These are phyloP conservation scores for Sporisorium iseilematis-ciliati DNA, from an alignment of 1,284 basidiomycete genomes.

Conservation along the genomic window DNA sequence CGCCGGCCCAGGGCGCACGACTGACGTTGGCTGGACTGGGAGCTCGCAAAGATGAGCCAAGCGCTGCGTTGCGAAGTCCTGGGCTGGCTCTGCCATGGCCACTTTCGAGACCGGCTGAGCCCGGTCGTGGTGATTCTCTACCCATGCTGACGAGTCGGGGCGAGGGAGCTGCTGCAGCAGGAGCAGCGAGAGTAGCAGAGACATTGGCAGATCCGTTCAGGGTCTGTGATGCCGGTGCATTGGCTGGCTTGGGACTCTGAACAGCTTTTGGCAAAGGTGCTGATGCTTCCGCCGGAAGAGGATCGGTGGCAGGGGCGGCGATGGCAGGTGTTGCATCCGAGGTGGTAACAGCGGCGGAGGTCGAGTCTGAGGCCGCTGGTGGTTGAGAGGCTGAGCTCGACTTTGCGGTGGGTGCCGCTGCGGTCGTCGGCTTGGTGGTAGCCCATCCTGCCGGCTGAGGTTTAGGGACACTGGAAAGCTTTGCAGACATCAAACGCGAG, in stretches of 20 bases:
- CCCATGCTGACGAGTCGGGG: constrained; percentile 58
- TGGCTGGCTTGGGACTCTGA: constrained; percentile 32
- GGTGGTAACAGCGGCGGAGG: constrained; percentile 4
- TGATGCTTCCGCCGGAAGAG: constrained; percentile 40
- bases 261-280: constrained; percentile 23
- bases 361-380: constrained; percentile 2
- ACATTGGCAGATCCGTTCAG: constrained; percentile 5
- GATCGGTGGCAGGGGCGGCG: constrained; percentile 11
- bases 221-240: constrained; percentile 11
- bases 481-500: constrained; percentile 46
- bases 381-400: constrained; percentile 16
- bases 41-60: constrained; percentile 40
- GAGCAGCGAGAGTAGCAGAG: not conserved
- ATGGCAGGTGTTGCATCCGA: constrained; percentile 11
- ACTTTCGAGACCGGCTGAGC: constrained; percentile 40
- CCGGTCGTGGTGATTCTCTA: constrained; percentile 43
- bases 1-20: constrained; percentile 58
- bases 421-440: constrained; percentile 30
- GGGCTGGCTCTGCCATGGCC: constrained; percentile 51
- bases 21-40: constrained; percentile 42
- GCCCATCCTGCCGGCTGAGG: constrained; percentile 53
- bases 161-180: constrained; percentile 39
- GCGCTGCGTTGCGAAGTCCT: constrained; percentile 51
- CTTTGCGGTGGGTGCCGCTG: constrained; percentile 21
- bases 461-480: constrained; percentile 54